Evolutionary conservation across 2,329 filamentous ascomycete species (phyloP), one percentile per base, ranked within the genome.

Genomic region (Podosphaera aphanis): DNA sequence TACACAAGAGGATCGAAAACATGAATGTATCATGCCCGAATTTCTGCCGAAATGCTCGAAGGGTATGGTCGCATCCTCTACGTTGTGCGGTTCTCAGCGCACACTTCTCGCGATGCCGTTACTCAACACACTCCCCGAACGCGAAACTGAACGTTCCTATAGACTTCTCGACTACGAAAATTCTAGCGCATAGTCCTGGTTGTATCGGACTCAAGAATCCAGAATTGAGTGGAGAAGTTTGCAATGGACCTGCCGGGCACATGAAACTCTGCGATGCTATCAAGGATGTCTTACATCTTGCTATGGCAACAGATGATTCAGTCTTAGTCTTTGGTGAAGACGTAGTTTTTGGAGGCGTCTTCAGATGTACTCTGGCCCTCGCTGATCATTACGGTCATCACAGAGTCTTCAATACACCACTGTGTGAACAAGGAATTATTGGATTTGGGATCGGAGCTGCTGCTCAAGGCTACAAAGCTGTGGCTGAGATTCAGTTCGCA

Each of bases 251-350:
- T 1, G 88, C 84, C 2, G 84, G 83, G 60, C 80, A 83, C 53
- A 80, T 92, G 70, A 95, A 95, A 63, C 71, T 94, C 33, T 94
- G 90, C 65, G 84, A 93, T 60, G 79, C 90, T 44, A 77, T 98
- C 66, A 95, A 95, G 60, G 77, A 88, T 52, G 86, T 88, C 10
- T 69, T 98, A 19, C 74, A 81, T 19, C 82, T 79, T 48, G 83
- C 88, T 20, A 70, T 98, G 23, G 74, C 79, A 15, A 74, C 79
- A 31, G 86, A 94, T 55, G 83, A 93, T 51, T 77, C 79, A 16
- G 84, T 93, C 19, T 66, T 95, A 47, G 70, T 98, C 8, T 98
- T 98, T 56, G 90, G 90, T 37, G 90, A 98, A 62, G 90, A 98
- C 59, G 85, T 98, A 6, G 83, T 90, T 13, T 98, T 98, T 55